Evolutionary conservation across 169 alveolate genomes (phyloP), one percentile per base, ranked within the genome.

Genomic region (Eimeria zaria): DNA sequence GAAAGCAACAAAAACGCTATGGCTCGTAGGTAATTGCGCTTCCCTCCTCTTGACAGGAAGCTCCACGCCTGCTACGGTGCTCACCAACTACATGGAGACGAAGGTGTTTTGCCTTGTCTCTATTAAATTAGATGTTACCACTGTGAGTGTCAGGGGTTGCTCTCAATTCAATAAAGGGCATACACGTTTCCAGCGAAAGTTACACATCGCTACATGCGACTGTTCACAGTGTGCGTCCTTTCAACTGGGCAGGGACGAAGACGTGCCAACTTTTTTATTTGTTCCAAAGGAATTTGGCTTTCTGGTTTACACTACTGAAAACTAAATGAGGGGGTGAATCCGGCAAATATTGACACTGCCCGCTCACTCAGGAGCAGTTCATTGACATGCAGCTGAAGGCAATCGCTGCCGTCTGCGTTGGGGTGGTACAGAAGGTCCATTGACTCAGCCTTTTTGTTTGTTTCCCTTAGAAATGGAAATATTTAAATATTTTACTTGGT

Each of bases 371-470:
- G 48, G n/a, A 69, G 48, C 48, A 69, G 48, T 48, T 69, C 78
- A 69, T 69, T 69, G 78, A 69, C 48, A 33, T 33, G 78, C 78
- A 69, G 78, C 78, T 69, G 78, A 69, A 69, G 78, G 14, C 27
- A 69, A 33, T 69, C 48, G 78, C 78, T 69, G 78, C 48, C 78
- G 78, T 33, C 78, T 69, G 78, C 78, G 22, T 69, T 69, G 5
- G 48, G 48, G 48, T 69, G n/a, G 78, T 33, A 69, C 7, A 33
- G 78, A 69, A 69, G 48, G 48, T 69, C 78, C 78, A 69, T 69
- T 33, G 78, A 69, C 22, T 33, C 78, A n/a, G 48, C 73, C 14
- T 69, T 33, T 69, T 6, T 33, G 11, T 69, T 69, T 6, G 48
- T 33, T 69, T 69, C 2, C 14, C 14, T 6, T 33, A 33, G 41